Percentiles rank a stretch among this genome's conserved stretches.
phyloP scores from a whole-genome alignment of 2,329 filamentous ascomycete genomes.

The Clarireedia homoeocarpa region DNA sequence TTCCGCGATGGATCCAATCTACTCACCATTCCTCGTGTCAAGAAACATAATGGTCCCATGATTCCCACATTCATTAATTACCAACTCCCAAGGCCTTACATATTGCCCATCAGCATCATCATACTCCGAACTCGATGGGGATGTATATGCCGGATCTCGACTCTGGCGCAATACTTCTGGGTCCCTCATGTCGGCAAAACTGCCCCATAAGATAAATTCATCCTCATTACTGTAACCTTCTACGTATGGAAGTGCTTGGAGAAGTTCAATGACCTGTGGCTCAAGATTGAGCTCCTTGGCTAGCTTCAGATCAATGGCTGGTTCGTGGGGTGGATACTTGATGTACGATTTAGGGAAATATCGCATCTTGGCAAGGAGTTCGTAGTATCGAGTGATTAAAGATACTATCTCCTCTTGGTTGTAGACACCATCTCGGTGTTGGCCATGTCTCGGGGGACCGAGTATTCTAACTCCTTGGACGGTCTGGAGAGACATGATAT shows the following conservation, averaged over 20 bases:
- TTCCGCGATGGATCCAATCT: neutral
- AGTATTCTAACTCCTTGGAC: neutral
- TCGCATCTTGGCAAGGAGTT: conserved; percentile 11
- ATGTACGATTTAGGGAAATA: conserved; percentile 10
- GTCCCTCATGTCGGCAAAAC: conserved; percentile 12
- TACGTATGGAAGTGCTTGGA: conserved; percentile 12
- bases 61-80: neutral
- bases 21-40: conserved; percentile 1
- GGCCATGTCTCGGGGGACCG: neutral
- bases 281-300: conserved; percentile 8
- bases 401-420: conserved; percentile 8
- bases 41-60: neutral
- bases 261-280: conserved; percentile 8
- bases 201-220: conserved; percentile 11
- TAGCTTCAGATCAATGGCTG: conserved; percentile 8
- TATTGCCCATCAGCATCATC: conserved; percentile 6
- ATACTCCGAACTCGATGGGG: neutral
- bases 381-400: conserved; percentile 9
- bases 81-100: neutral
- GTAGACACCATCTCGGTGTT: neutral
- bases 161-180: conserved; percentile 1
- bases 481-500: neutral
- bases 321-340: conserved; percentile 12
- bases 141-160: conserved; percentile 9
- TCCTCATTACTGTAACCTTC: conserved; percentile 6